Evolutionary conservation across 306 rosid genomes (phyloP).

Genomic region (Pachyrhizus erosus): DNA sequence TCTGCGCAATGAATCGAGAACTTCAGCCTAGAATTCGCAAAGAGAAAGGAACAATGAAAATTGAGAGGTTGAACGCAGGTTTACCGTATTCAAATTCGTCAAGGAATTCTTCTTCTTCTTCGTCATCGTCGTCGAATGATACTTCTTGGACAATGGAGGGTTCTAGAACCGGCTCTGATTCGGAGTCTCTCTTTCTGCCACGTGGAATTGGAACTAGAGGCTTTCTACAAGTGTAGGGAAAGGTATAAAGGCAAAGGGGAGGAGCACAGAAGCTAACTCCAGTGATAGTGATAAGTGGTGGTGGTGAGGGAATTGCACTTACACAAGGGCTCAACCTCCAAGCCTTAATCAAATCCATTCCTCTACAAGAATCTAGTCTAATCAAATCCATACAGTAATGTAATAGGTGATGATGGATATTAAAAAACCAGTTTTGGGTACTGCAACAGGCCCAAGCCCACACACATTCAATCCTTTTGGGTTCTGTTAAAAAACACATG

Average conservation of each 20-base stretch:
- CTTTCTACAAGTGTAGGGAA: slow-evolving; percentile 33
- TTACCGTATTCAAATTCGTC: slow-evolving; percentile 43
- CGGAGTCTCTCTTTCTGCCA: slow-evolving; percentile 59
- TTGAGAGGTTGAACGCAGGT: not conserved
- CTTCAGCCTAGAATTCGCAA: not conserved
- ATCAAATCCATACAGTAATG: no score
- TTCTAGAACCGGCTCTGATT: slow-evolving; percentile 63
- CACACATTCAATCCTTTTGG: not conserved
- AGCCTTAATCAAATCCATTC: slow-evolving; percentile 50
- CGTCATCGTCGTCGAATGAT: slow-evolving; percentile 54
- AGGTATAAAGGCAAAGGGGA: slow-evolving; percentile 35
- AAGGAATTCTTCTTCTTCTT: slow-evolving; percentile 26
- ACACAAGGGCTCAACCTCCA: slow-evolving; percentile 39
- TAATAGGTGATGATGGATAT: not conserved
- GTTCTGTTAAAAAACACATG: not conserved
- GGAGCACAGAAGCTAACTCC: slow-evolving; percentile 24
- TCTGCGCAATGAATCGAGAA: slow-evolving; percentile 50
- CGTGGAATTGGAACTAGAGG: slow-evolving; percentile 32
- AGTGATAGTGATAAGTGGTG: slow-evolving; percentile 21
- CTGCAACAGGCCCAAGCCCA: slow-evolving; percentile 18
- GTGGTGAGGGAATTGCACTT: slow-evolving; percentile 30
- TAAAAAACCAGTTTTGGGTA: no score
- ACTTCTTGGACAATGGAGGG: slow-evolving; percentile 66
- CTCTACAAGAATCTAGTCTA: not conserved
- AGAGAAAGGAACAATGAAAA: not conserved